phyloP scores from a whole-genome alignment of 441 rosid genomes.

The Syzygium syzygioides region DNA sequence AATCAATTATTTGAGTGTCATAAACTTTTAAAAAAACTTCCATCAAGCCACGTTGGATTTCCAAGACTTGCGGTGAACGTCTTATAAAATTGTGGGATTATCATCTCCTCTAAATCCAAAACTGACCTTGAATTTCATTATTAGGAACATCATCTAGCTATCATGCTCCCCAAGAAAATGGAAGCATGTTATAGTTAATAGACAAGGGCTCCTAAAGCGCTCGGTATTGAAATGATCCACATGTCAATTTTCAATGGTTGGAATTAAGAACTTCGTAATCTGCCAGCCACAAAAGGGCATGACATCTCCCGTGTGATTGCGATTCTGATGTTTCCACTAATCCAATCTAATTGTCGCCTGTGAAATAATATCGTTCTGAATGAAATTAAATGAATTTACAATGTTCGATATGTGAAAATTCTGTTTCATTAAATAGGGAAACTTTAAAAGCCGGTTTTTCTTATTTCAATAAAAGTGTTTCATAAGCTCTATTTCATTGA shows the following conservation, averaged over 20 bases:
- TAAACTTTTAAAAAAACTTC: too few species aligned
- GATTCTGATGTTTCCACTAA: background rate
- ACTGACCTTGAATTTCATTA: background rate
- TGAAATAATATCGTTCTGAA: rapidly evolving
- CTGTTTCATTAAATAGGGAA: background rate
- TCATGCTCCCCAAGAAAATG: background rate
- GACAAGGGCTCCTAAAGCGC: too few species aligned
- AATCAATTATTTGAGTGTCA: too few species aligned
- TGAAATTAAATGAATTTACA: background rate
- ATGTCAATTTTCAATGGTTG: too few species aligned
- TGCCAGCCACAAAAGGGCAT: too few species aligned
- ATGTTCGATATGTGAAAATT: background rate
- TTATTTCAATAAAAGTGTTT: background rate
- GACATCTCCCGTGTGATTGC: too few species aligned
- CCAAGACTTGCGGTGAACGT: too few species aligned
- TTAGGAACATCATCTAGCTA: background rate
- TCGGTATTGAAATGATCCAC: too few species aligned
- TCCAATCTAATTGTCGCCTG: background rate
- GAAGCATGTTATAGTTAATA: too few species aligned
- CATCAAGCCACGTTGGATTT: too few species aligned
- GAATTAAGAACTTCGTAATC: too few species aligned
- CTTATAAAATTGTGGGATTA: too few species aligned
- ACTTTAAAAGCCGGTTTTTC: background rate
- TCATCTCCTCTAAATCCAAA: background rate
- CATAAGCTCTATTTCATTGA: background rate